Evolutionary conservation across 2,329 filamentous ascomycete species (phyloP), one percentile per base, ranked within the genome.

Genomic region (Talaromyces sp.): DNA sequence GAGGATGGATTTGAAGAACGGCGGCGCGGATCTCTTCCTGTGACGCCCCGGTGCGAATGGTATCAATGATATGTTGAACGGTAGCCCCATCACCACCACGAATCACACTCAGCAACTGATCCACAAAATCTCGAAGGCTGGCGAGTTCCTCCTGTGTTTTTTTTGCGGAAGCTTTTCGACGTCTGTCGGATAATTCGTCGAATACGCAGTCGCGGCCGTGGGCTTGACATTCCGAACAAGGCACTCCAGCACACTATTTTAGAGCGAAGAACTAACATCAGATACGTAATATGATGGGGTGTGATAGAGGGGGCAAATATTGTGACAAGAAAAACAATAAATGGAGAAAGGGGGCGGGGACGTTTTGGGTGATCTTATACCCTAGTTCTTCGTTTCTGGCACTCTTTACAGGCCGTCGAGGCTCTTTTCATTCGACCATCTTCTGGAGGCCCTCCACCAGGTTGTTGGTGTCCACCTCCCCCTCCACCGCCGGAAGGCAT

Each of bases 391-490:
- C 70, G 65, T 49, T 60, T 65, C 55, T 74, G 68, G 57, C 71
- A 74, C 56, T 73, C 70, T 30, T 58, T 62, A 55, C 71, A 74
- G 29, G 71, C 71, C 14, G 67, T 70, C 7, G 71, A 73, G 11
- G 69, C 71, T 46, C 71, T 62, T 51, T 67, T 71, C 41, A 67
- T 65, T 44, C 67, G 67, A 42, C 51, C 55, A 19, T 73, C 70
- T 17, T 73, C 70, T 29, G 61, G 47, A 19, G 50, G 48, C 36
- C 49, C 52, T 36, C 55, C 47, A 22, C 11, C 17, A 20, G 54
- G 56, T 10, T 61, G 40, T 35, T 49, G 58, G 27, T 51, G 47
- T 17, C 65, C 58, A 41, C 53, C 53, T 17, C 33, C 47, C n/a
- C 27, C 46, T 29, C 40, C 54, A 22, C 49, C 57, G 8, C 53